phyloP scores from a whole-genome alignment of 495 filamentous ascomycete genomes.

The Penicillium soppii region DNA sequence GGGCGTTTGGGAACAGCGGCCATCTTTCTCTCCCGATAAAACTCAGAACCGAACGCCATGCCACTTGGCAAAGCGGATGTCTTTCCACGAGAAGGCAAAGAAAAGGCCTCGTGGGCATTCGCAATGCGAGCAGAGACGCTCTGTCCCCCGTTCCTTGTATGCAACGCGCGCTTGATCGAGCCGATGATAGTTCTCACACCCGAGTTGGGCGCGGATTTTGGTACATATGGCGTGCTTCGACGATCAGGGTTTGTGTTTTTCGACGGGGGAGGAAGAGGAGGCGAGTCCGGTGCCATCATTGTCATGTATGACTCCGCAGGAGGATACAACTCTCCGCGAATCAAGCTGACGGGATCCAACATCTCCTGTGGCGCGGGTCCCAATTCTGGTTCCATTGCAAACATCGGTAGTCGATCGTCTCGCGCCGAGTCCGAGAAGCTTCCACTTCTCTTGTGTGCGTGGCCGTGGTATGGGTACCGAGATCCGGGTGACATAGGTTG shows the following conservation, averaged over 20 bases:
- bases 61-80: constrained; percentile 48
- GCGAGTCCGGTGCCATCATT: constrained; percentile 63
- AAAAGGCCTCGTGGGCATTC: constrained; percentile 26
- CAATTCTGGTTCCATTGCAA: constrained; percentile 12
- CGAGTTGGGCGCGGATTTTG: constrained; percentile 46
- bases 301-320: constrained; percentile 76
- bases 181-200: constrained; percentile 85
- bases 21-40: constrained; percentile 44
- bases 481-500: constrained; percentile 23
- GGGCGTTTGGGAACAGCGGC: constrained; percentile 35
- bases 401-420: constrained; percentile 64
- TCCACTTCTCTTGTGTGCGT: constrained; percentile 67
- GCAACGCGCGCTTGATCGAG: constrained; percentile 82
- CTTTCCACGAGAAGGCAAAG: constrained; percentile 31
- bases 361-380: constrained; percentile 44
- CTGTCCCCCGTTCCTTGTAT: constrained; percentile 57
- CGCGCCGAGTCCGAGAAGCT: constrained; percentile 87
- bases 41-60: constrained; percentile 46
- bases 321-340: constrained; percentile 77
- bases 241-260: constrained; percentile 24
- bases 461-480: constrained; percentile 40
- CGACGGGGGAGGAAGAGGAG: constrained; percentile 37
- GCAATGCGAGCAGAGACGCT: constrained; percentile 42
- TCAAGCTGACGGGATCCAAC: constrained; percentile 76
- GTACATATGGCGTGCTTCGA: constrained; percentile 31